Percentiles rank a stretch among this genome's conserved stretches.
Conservation (phyloP, 2,329 filamentous ascomycete genomes). For the Xylaria arbuscula region DNA sequence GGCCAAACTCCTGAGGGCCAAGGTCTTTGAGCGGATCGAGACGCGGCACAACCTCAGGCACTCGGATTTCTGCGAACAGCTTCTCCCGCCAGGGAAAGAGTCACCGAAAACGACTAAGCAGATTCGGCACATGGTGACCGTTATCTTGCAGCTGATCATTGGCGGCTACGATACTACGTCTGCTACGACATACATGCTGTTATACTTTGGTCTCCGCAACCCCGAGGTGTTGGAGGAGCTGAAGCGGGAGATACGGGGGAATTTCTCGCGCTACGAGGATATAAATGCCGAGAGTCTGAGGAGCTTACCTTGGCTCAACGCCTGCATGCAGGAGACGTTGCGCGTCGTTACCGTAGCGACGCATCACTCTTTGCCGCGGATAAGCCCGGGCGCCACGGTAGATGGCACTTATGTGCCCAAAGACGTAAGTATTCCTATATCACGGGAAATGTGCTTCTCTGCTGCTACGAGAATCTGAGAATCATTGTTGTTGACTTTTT, state of each 20-base stretch:
- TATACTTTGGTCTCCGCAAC: background rate
- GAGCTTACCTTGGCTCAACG: constrained; percentile 48
- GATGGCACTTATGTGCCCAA: constrained; percentile 42
- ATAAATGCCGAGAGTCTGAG: constrained; percentile 45
- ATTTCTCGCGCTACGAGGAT: constrained; percentile 47
- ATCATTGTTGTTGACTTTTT: background rate
- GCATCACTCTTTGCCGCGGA: constrained; percentile 38
- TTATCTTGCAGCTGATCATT: constrained; percentile 21
- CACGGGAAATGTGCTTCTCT: constrained; percentile 4
- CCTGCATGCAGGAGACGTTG: constrained; percentile 52
- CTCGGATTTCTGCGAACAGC: constrained; percentile 31
- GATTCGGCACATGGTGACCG: constrained; percentile 12
- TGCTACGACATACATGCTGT: constrained; percentile 30
- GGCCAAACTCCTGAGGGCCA: background rate
- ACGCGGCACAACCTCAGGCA: constrained; percentile 10
- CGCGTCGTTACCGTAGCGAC: constrained; percentile 47
- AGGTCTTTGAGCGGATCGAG: background rate
- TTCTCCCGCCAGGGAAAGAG: constrained; percentile 4
- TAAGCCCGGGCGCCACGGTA: constrained; percentile 42
- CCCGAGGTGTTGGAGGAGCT: background rate
- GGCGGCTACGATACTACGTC: constrained; percentile 31
- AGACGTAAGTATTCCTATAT: constrained; percentile 36
- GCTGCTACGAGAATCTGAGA: background rate
- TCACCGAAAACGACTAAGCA: constrained; percentile 8
- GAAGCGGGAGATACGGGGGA: constrained; percentile 48